Percentiles rank a stretch among this genome's conserved stretches.
phyloP scores from a whole-genome alignment of 257 asterid genomes.

The Solanum medicagineum region DNA sequence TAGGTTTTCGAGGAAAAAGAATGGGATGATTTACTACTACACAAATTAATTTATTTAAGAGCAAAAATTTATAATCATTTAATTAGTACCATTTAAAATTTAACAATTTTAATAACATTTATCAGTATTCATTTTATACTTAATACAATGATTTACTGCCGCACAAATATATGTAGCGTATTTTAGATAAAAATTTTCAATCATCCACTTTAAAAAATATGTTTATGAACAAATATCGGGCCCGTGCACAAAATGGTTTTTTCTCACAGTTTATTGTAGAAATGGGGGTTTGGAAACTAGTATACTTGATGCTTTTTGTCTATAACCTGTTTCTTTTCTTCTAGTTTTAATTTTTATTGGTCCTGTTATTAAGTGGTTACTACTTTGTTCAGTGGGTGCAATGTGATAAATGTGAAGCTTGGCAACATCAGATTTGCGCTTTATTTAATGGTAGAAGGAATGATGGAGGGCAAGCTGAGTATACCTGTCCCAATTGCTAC shows the following conservation, averaged over 20 bases:
- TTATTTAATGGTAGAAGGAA: slow-evolving; percentile 95
- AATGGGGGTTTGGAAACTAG: background rate
- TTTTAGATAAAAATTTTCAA: background rate
- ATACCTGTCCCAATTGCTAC: slow-evolving; percentile 98
- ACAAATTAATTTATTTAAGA: background rate
- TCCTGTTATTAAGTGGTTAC: background rate
- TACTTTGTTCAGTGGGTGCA: slow-evolving; percentile 92
- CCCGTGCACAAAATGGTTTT: background rate
- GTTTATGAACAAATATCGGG: background rate
- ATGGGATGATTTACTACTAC: background rate
- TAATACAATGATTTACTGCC: background rate
- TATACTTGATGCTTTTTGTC: background rate
- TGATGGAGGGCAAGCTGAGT: slow-evolving; percentile 97
- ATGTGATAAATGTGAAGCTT: slow-evolving; percentile 97
- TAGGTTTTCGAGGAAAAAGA: background rate
- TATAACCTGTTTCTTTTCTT: background rate
- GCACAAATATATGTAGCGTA: no score
- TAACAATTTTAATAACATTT: background rate
- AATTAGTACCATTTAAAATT: background rate
- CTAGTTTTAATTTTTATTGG: background rate
- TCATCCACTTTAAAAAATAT: background rate
- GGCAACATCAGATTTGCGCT: slow-evolving; percentile 99
- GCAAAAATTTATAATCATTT: background rate
- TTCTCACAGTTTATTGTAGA: background rate
- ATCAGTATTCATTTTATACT: background rate